Evolutionary conservation across 164 flowering plant species (phyloP), one percentile per base, ranked within the genome.

Genomic region (Kalanchoe fedtschenkoi): DNA sequence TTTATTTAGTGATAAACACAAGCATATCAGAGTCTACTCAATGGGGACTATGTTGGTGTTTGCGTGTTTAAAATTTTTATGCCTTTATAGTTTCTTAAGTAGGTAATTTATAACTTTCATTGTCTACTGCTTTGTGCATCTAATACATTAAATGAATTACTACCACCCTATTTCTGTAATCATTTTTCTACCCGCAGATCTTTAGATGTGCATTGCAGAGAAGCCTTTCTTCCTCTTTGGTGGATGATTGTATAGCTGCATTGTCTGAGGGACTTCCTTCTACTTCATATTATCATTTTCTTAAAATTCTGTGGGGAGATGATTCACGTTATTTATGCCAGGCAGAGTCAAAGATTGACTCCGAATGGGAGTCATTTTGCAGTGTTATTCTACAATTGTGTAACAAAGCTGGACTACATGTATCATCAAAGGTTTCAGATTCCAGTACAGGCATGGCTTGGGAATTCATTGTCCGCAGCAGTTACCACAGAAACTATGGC

Each of bases 321-420:
- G 66, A 67, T 60, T 67, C 73, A 55, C 61, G 73, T 21, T 74
- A 75, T 71, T 58, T 80, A 58, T 63, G 73, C 26, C 70, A 71
- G 71, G 78, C 71, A 62, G 81, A 81, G 71, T 71, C 83, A 21
- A 66, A 62, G 70, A 83, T 74, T 63, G 83, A 80, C 69, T 76
- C 82, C 54, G 97, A 95, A 68, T 95, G 97, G 97, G 81, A 80
- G 53, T 83, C 85, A 28, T 88, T 88, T 65, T 68, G 80, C 68
- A 65, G 74, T 64, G 68, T 80, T 47, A 68, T 91, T n/a, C 66
- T 72, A 75, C 74, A 74, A 66, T 65, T 89, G 71, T 83, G 84
- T 63, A 60, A 63, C 34, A 76, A 69, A 58, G 57, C 78, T 26
- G 60, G 34, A 57, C 37, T 22, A 16, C 32, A 1, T 26, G 32